Evolutionary conservation across 768 basidiomycete species (phyloP), one percentile per base, ranked within the genome.

Genomic region (Galerina sulciceps): DNA sequence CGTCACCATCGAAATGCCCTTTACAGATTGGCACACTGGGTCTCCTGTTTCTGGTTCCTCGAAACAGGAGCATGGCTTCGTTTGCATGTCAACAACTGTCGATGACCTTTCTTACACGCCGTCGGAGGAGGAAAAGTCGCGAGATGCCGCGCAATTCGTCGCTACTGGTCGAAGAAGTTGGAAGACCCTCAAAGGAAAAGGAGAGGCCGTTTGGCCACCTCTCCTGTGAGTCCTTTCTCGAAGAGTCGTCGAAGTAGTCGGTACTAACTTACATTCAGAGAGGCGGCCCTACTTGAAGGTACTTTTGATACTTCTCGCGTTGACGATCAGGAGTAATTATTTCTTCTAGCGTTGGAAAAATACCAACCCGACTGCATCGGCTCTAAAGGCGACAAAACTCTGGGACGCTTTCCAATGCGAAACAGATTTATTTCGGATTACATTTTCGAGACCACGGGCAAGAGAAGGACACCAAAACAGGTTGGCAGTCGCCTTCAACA

Each of bases 401-500:
- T 89, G 13, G 87, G 86, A 11, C 83, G 90, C 53, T 90, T 87
- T 69, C 90, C 90, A 41, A 85, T 87, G 81, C 82, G 90, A 55
- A 92, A 91, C 72, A 82, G 85, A 42, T 91, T 90, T 74, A 87
- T 91, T 58, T 89, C 90, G 55, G 86, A 91, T 58, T 86, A 87
- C 68, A 90, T 92, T 65, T 84, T 78, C 67, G 76, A 76, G 35
- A 76, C 75, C 43, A 91, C 90, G 1, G 86, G 88, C 10, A 85
- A 87, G 69, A 76, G 77, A 61, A 80, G 90, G 63, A 87, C 87
- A 9, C 82, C 90, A 10, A 91, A 91, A 69, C 90, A 91, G 73
- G 89, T 91, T 36, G 89, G 90, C 60, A 89, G 87, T 68, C 88
- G 90, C 50, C 76, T 92, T 43, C 90, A 92, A 67, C 90, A 91